These are phyloP conservation scores for Russula compacta DNA, from an alignment of 768 basidiomycete genomes.

Conservation along the genomic window DNA sequence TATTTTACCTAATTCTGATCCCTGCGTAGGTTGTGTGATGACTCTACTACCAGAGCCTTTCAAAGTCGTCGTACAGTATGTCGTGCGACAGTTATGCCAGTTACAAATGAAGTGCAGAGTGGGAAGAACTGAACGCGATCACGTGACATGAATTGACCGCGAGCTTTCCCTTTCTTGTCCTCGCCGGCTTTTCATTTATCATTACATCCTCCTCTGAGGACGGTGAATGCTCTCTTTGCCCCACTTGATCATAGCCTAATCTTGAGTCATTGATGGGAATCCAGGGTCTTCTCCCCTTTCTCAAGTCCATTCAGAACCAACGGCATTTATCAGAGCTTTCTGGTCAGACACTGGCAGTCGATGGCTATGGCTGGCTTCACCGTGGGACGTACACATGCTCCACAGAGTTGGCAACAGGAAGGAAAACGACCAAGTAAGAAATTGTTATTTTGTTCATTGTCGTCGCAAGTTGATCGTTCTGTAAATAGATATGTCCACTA, in stretches of 20 bases:
- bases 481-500: slow-evolving; percentile 84
- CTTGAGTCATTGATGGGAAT: slow-evolving; percentile 66
- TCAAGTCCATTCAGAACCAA: slow-evolving; percentile 81
- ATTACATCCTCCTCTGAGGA: background rate
- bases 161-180: background rate
- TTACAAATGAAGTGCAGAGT: background rate
- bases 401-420: slow-evolving; percentile 80
- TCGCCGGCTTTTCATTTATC: background rate
- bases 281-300: slow-evolving; percentile 76
- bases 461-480: background rate
- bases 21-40: background rate
- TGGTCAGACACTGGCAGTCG: slow-evolving; percentile 82
- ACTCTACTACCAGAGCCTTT: background rate
- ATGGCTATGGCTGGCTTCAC: slow-evolving; percentile 94
- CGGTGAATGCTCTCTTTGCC: background rate
- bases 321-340: slow-evolving; percentile 72
- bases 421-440: slow-evolving; percentile 65
- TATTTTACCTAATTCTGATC: too few species aligned
- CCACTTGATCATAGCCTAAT: background rate
- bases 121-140: background rate
- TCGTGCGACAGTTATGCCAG: background rate
- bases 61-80: too few species aligned
- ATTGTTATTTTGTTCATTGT: background rate
- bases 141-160: background rate
- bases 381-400: slow-evolving; percentile 86